Conservation (phyloP, 2,329 filamentous ascomycete species). For the Epicoccum sorghinum region DNA sequence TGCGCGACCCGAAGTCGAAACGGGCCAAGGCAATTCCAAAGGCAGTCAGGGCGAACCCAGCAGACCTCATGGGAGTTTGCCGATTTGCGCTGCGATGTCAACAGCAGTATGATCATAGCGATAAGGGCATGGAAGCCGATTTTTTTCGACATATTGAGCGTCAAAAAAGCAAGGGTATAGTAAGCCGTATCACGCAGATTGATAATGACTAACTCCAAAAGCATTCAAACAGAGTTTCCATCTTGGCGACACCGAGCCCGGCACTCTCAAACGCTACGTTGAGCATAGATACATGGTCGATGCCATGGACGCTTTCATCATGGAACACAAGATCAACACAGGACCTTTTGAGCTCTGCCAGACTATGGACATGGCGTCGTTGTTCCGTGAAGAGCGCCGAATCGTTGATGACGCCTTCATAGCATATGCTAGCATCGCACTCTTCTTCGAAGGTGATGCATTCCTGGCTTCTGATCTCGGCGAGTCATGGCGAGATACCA, state of each 20-base stretch:
- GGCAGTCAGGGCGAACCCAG: conserved; percentile 16
- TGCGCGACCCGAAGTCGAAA: conserved; percentile 13
- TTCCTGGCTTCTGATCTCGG: conserved; percentile 49
- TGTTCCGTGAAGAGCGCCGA: conserved; percentile 27
- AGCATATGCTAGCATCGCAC: conserved; percentile 28
- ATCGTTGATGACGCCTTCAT: conserved; percentile 31
- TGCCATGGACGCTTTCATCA: conserved; percentile 32
- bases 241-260: conserved; percentile 51
- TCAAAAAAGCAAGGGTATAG: conserved; percentile 43
- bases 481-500: conserved; percentile 42
- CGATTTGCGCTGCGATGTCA: conserved; percentile 21
- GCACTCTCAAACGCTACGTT: conserved; percentile 46
- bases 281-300: conserved; percentile 48
- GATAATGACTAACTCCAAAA: conserved; percentile 11
- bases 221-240: conserved; percentile 55
- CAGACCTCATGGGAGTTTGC: conserved; percentile 22
- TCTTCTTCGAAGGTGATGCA: conserved; percentile 29
- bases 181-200: neutral
- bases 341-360: conserved; percentile 32
- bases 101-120: conserved; percentile 17
- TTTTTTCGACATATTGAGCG: conserved; percentile 41
- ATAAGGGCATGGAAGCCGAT: conserved; percentile 25
- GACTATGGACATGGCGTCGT: conserved; percentile 24
- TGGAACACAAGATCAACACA: conserved; percentile 18
- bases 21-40: conserved; percentile 14